Base-by-base conservation (phyloP, 257 asterid genomes). In the Nicotiana sylvestris region DNA sequence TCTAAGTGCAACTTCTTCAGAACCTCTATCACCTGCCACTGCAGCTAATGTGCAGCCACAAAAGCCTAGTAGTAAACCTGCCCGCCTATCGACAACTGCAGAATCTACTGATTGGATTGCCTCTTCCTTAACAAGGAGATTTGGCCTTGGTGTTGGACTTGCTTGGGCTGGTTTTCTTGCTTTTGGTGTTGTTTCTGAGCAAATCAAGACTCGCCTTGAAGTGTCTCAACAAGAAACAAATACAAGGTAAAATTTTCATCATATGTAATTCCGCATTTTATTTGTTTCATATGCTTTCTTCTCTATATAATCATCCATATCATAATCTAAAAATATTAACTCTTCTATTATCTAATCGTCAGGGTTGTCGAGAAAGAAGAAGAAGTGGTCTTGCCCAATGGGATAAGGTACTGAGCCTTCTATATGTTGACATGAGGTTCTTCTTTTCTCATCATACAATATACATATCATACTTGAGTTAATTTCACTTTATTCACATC, bases 31-130 rank as follows among this genome's bases (percentile, higher is more conserved):
- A 32, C 51, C 87, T 3, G 12, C 66, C 5, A 30, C 83, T 8
- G 81, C 85, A 16, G 57, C 81, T 9, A 70, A 86, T 39, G 86
- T 81, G 70, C 81, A 81, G 67, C 90, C 85, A 64, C 84, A 84
- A 77, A 88, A 84, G 86, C 81, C 85, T 60, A 57, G 80, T 21
- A 21, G 21, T 8, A 84, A 78, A 81, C 64, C 87, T 32, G 11
- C 84, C 2, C 82, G 64, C n/a, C 84, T 13, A 9, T 76, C 83
- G 64, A 81, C 88, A 27, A 81, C 55, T 2, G 93, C 72, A 2
- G 99, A 90, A 12, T 90, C 98, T 27, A 93, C 99, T 4, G 99
- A 95, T 60, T 93, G 97, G 97, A 85, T 93, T 81, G 96, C 97
- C 10, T 89, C 97, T 46, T 79, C 85, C 29, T 86, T 95, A 64